Evolutionary conservation across 2,329 filamentous ascomycete species (phyloP), one percentile per base, ranked within the genome.

Genomic region (Claviceps cyperi): DNA sequence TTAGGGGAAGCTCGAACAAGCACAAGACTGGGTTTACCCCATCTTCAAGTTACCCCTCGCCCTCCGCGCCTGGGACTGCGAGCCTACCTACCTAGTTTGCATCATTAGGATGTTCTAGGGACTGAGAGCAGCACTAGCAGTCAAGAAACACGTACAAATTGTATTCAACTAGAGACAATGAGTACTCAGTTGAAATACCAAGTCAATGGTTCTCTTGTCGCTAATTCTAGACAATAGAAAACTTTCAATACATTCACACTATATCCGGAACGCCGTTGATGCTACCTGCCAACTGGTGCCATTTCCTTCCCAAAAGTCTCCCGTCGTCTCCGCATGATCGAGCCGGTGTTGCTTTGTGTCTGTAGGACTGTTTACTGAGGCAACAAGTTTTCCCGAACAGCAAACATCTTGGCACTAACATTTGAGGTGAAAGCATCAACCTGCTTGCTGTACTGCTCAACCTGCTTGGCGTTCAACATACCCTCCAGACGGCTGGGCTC

Each of bases 381-480:
- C 60, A 81, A 64, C 58, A 83, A 66, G 66, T 80, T 82, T 57
- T 80, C 79, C 64, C 90, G 83, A 54, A 96, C 87, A 39, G 90
- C 90, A 68, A 98, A 98, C 91, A 98, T 95, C 81, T 98, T 98
- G 57, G 87, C 83, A 55, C 81, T 94, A 59, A 94, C 85, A 56
- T 82, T 84, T 50, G 92, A 89, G 46, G 91, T 91, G 69, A 97
- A 97, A 39, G 88, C 88, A 69, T 98, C 92, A 52, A 97, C 86
- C 74, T 97, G 92, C 72, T 89, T 84, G 63, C 90, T 87, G 72
- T 97, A 98, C 73, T 97, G 91, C 72, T 97, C 90, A 50, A 96
- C 89, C 73, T 98, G 92, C 69, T 89, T 81, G 55, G 86, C 90
- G 67, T 96, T 94, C 64, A 98, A 75, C 78, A 98, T 86, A 57